Evolutionary conservation across 352 stramenopile species (phyloP).

Genomic region (Globisporangium alternatum): DNA sequence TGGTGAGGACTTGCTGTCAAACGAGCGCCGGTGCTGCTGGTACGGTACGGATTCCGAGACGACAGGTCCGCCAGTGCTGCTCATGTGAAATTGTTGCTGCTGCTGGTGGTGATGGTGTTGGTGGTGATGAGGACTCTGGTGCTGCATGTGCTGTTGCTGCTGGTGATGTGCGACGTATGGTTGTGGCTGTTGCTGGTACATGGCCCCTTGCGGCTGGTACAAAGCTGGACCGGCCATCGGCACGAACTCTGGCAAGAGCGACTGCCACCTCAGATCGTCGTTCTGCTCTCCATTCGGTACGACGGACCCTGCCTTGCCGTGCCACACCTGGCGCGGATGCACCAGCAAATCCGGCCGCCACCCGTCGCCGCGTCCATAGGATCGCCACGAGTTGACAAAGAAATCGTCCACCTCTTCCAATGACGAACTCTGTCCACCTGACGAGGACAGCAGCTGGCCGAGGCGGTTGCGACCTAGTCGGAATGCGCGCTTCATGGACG

Average conservation of each 20-base stretch:
- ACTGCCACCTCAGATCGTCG: constrained; percentile 16
- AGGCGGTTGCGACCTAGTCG: constrained; percentile 56
- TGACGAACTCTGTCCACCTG: background rate
- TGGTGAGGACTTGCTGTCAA: constrained; percentile 12
- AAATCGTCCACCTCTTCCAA: constrained; percentile 39
- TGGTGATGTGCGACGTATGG: constrained; percentile 8
- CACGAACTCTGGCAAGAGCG: constrained; percentile 17
- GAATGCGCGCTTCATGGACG: constrained; percentile 70
- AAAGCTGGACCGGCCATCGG: constrained; percentile 8
- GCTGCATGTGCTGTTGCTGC: constrained; percentile 7
- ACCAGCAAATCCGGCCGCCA: constrained; percentile 79
- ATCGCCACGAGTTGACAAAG: constrained; percentile 55
- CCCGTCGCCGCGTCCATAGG: constrained; percentile 68
- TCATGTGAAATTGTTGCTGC: background rate
- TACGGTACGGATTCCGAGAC: background rate
- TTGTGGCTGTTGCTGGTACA: constrained; percentile 4
- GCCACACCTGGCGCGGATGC: constrained; percentile 74
- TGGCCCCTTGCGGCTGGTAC: constrained; percentile 9
- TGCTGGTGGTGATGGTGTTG: constrained; percentile 1
- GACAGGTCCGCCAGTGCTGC: background rate
- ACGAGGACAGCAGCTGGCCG: constrained; percentile 29
- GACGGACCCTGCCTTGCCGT: constrained; percentile 23
- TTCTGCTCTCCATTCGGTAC: background rate
- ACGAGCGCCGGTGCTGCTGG: constrained; percentile 10
- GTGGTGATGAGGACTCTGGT: background rate